Base-by-base conservation (phyloP, 352 stramenopile genomes). In the Phytophthora boehmeriae region DNA sequence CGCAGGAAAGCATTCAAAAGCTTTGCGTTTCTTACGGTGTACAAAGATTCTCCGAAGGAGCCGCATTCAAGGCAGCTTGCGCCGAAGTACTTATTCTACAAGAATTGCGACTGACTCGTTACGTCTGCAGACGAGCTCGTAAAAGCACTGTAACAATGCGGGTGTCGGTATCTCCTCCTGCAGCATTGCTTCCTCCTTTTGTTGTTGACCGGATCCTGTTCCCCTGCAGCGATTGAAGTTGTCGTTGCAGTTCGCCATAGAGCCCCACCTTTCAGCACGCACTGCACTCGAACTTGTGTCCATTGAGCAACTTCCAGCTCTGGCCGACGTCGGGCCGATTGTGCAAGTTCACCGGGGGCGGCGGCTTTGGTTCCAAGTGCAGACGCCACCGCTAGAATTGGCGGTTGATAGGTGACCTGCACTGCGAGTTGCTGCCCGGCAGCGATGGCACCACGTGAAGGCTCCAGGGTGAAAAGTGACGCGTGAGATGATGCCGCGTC, bases 401-500 rank as follows among this genome's bases (percentile, higher is more conserved):
- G 66, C 0, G 77, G 73, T 4, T 56, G 62, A 65, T 86, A 96
- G 4, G 63, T 83, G 5, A 95, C 65, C 13, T 80, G 63, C 16
- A 96, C 60, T 0, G 63, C 64, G 8, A 84, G 22, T 45, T 93
- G 78, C 50, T 91, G 78, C 0, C 75, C 82, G n/a, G 74, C 54
- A 20, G 48, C 61, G 17, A 95, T 42, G 0, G 66, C 54, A 0
- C 89, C 87, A 36, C 92, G 93, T 32, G 83, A 63, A 5, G 86
- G 88, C 36, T 92, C 78, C 11, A 93, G 11, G 6, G 67, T 66
- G 48, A 96, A 96, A 28, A 89, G 49, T 56, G 89, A 88, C 5
- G 64, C 62, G 34, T 90, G 71, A 22, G 75, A 68, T 1, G 74
- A 70, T n/a, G 75, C 71, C 10, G 72, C 66, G 9, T 94, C 79